A percentile compares a stretch with the other conserved stretches of the same genome.
Conservation (phyloP, 306 rosid species). For the Elaeagnus macrophylla region DNA sequence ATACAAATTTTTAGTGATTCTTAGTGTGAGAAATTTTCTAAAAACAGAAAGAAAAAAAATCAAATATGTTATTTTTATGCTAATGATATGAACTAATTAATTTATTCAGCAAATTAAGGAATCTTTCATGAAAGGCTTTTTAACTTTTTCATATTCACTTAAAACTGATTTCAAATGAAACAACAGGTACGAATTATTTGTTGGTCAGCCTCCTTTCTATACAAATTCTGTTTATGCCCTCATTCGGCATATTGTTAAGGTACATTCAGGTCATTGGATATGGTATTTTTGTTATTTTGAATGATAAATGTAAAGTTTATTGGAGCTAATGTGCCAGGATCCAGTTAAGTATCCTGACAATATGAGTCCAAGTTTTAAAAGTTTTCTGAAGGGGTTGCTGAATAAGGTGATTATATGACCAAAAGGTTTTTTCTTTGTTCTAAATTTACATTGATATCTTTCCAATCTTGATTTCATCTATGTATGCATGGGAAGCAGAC, state of each 20-base stretch:
- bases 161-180: constrained; percentile 22
- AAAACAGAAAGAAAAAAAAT: too few relatives aligned
- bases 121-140: not conserved
- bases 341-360: constrained; percentile 93
- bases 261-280: constrained; percentile 21
- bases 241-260: constrained; percentile 92
- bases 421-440: constrained; percentile 14
- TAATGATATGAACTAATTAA: too few relatives aligned
- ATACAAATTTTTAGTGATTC: too few relatives aligned
- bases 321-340: constrained; percentile 50
- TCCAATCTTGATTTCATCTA: constrained; percentile 14
- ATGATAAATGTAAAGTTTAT: constrained; percentile 16
- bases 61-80: too few relatives aligned
- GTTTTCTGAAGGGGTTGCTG: constrained; percentile 84
- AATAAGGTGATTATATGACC: constrained; percentile 61
- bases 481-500: constrained; percentile 37
- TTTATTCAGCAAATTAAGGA: too few relatives aligned
- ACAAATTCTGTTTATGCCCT: constrained; percentile 95
- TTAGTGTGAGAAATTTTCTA: too few relatives aligned
- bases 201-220: constrained; percentile 98
- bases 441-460: constrained; percentile 15
- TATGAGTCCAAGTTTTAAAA: constrained; percentile 75
- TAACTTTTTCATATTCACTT: constrained; percentile 15
- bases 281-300: constrained; percentile 11
- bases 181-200: constrained; percentile 91